phyloP scores from a whole-genome alignment of 2,329 filamentous ascomycete species.

The Apiospora phragmitis region DNA sequence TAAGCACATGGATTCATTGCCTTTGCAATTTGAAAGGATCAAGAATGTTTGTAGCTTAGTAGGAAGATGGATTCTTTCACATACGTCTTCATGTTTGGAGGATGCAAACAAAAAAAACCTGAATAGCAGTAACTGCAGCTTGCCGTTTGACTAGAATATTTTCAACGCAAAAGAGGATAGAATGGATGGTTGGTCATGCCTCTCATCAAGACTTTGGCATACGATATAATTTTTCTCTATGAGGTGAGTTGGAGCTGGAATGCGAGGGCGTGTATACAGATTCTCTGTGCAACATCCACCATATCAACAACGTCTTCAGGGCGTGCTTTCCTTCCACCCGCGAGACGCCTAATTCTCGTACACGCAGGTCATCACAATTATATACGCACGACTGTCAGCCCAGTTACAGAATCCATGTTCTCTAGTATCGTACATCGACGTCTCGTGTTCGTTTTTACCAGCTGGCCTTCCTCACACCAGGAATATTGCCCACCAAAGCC shows the following conservation, averaged over 20 bases:
- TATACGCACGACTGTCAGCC: background rate
- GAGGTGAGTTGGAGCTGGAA: background rate
- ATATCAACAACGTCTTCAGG: background rate
- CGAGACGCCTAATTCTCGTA: background rate
- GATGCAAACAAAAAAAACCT: background rate
- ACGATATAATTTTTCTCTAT: background rate
- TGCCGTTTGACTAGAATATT: background rate
- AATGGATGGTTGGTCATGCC: background rate
- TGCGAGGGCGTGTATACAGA: background rate
- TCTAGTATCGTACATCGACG: background rate
- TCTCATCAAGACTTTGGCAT: background rate
- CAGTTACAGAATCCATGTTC: background rate
- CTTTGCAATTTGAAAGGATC: background rate
- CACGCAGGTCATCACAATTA: background rate
- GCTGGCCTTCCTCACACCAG: slow-evolving; percentile 93
- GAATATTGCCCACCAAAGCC: slow-evolving; percentile 80
- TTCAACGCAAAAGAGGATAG: background rate
- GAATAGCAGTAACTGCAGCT: background rate
- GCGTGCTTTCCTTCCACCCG: no score
- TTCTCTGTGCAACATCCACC: background rate
- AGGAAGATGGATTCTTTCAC: background rate
- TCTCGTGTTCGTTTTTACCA: slow-evolving; percentile 67
- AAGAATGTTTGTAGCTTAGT: background rate
- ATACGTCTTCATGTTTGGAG: background rate
- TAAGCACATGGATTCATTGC: background rate